phyloP scores from a whole-genome alignment of 1,139 yeast genomes.

The Sugiyamaella grinbergsii region DNA sequence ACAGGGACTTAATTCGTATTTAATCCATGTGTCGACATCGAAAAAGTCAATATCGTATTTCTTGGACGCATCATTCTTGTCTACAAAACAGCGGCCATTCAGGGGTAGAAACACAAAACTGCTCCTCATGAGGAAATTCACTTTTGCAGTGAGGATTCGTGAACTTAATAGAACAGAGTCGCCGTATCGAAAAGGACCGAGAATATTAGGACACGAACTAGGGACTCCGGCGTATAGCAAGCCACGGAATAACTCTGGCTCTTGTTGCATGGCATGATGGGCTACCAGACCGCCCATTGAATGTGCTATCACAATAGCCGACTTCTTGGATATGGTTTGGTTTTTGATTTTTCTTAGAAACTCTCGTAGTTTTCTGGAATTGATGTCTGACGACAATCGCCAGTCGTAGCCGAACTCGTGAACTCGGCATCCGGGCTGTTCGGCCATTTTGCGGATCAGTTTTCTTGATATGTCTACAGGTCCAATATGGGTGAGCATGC shows the following conservation, averaged over 20 bases:
- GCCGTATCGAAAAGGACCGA: constrained; percentile 83
- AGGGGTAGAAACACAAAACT: constrained; percentile 76
- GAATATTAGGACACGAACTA: constrained; percentile 76
- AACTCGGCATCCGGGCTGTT: constrained; percentile 63
- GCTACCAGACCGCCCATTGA: constrained; percentile 93
- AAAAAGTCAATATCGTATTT: constrained; percentile 72
- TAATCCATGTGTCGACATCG: constrained; percentile 78
- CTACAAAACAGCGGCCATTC: constrained; percentile 71
- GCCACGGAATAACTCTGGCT: constrained; percentile 71
- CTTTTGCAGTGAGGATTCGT: constrained; percentile 73
- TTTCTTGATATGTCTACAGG: constrained; percentile 78
- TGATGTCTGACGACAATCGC: constrained; percentile 70
- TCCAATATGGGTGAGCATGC: constrained; percentile 78
- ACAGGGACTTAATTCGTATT: constrained; percentile 72
- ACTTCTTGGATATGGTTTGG: constrained; percentile 46
- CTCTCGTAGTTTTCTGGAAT: constrained; percentile 52
- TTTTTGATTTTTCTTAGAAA: constrained; percentile 51
- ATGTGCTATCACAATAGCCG: constrained; percentile 75
- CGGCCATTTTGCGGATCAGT: constrained; percentile 55
- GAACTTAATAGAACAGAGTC: constrained; percentile 78
- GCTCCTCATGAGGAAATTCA: constrained; percentile 86
- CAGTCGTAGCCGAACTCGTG: constrained; percentile 88
- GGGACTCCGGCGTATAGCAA: constrained; percentile 83
- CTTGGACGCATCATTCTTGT: constrained; percentile 55
- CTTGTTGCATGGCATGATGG: constrained; percentile 70